phyloP scores from a whole-genome alignment of 1,284 basidiomycete species.

The Malassezia japonica region DNA sequence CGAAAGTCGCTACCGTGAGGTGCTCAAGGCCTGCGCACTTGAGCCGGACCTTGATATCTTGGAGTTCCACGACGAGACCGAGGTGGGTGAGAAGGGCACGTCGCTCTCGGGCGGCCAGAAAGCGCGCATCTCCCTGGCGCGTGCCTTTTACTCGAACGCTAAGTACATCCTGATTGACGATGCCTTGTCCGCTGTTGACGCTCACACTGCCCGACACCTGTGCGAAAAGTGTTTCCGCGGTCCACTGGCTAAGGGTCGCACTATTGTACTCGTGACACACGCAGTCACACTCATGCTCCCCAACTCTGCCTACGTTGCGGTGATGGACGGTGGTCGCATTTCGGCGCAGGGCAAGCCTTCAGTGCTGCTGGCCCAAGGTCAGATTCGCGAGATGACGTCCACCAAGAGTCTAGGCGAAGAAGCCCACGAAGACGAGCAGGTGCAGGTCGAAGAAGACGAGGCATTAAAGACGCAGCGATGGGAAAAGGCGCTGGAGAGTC shows the following conservation, averaged over 20 bases:
- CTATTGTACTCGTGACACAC: slow-evolving; percentile 74
- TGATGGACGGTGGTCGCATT: slow-evolving; percentile 64
- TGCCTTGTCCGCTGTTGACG: slow-evolving; percentile 78
- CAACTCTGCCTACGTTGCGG: slow-evolving; percentile 60
- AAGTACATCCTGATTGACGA: slow-evolving; percentile 78
- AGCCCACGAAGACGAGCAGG: slow-evolving; percentile 17
- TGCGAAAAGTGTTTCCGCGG: slow-evolving; percentile 61
- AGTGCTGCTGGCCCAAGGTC: slow-evolving; percentile 44
- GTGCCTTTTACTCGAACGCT: slow-evolving; percentile 86
- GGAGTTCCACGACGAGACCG: slow-evolving; percentile 85
- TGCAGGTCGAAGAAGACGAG: slow-evolving; percentile 14
- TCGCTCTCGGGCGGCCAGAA: slow-evolving; percentile 81
- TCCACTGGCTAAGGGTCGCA: slow-evolving; percentile 59
- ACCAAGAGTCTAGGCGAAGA: too few relatives aligned
- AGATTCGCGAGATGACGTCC: not conserved
- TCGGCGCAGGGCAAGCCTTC: slow-evolving; percentile 60
- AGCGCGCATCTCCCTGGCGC: slow-evolving; percentile 62
- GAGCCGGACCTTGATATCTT: slow-evolving; percentile 74
- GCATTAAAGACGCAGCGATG: slow-evolving; percentile 30
- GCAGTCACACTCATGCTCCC: slow-evolving; percentile 68
- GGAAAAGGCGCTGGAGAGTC: slow-evolving; percentile 21
- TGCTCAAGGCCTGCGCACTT: slow-evolving; percentile 70
- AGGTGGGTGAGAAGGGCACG: slow-evolving; percentile 71
- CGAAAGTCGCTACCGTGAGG: slow-evolving; percentile 65
- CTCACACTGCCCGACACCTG: slow-evolving; percentile 69